A percentile compares a stretch with the other conserved stretches of the same genome.
phyloP scores from a whole-genome alignment of 306 rosid species.

The Ochetophila trinervis region DNA sequence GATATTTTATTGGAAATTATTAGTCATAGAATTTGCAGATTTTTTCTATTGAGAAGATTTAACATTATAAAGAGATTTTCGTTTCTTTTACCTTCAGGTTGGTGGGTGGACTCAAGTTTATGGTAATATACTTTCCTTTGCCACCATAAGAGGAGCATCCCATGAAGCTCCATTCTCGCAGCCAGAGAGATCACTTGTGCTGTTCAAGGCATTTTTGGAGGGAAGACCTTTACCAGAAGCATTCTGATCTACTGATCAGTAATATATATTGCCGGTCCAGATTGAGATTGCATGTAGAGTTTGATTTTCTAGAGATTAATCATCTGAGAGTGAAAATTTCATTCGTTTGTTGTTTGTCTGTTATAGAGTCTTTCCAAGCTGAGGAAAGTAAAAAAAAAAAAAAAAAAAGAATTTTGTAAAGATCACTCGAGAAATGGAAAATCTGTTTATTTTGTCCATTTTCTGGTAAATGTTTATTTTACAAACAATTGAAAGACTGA shows the following conservation, averaged over 20 bases:
- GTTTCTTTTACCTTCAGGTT: constrained; percentile 47
- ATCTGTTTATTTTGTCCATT: constrained; percentile 15
- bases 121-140: constrained; percentile 82
- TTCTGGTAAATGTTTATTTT: constrained; percentile 3
- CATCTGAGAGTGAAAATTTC: constrained; percentile 27
- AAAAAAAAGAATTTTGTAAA: constrained; percentile 33
- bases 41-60: neutral
- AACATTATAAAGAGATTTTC: neutral
- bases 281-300: constrained; percentile 43
- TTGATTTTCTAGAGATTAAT: constrained; percentile 24
- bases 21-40: neutral
- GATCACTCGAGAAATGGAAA: constrained; percentile 19
- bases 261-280: constrained; percentile 8
- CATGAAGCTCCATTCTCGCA: constrained; percentile 97
- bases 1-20: neutral
- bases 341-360: constrained; percentile 31
- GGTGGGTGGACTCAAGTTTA: constrained; percentile 99
- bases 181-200: constrained; percentile 81
- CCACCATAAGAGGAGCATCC: constrained; percentile 91
- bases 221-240: constrained; percentile 62
- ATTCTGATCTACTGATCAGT: constrained; percentile 41
- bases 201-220: constrained; percentile 69
- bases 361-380: constrained; percentile 23
- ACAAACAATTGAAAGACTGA: neutral
- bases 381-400: constrained; percentile 19